Conservation (phyloP, 2,329 filamentous ascomycete genomes). For the Colletotrichum navitas region DNA sequence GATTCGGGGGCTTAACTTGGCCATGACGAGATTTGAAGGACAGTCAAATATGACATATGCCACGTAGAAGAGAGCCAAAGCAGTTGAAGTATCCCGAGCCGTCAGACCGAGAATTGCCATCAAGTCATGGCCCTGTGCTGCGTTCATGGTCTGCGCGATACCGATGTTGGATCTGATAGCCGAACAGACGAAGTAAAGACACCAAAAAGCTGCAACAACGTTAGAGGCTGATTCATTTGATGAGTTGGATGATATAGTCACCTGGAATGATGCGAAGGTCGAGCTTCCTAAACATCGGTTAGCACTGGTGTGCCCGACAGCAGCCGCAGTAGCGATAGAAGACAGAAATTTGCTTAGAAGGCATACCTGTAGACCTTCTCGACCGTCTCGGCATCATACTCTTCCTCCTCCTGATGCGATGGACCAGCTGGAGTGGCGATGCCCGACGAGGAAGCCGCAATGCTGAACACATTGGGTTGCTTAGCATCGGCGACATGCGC, state of each 20-base stretch:
- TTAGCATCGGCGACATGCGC: conserved; percentile 52
- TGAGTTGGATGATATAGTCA: conserved; percentile 44
- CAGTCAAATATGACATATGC: conserved; percentile 92
- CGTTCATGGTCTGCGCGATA: conserved; percentile 95
- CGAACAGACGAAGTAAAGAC: conserved; percentile 91
- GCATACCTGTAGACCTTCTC: conserved; percentile 65
- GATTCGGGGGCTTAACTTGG: conserved; percentile 82
- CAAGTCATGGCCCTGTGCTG: conserved; percentile 77
- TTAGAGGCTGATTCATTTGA: neutral
- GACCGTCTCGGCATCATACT: conserved; percentile 65
- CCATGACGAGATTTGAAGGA: conserved; percentile 92
- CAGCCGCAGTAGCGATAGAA: neutral
- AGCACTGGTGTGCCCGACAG: neutral
- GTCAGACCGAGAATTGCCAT: conserved; percentile 76
- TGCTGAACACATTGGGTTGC: conserved; percentile 37
- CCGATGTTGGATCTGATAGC: conserved; percentile 93
- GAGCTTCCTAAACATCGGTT: conserved; percentile 58
- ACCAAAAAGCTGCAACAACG: conserved; percentile 79
- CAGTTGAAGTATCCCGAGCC: conserved; percentile 83
- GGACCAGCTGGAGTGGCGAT: conserved; percentile 25
- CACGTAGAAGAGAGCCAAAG: conserved; percentile 90
- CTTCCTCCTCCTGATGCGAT: conserved; percentile 44
- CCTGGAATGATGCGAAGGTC: conserved; percentile 71
- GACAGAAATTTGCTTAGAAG: neutral
- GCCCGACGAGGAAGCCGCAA: conserved; percentile 21